A percentile compares a stretch with the other conserved stretches of the same genome.
Conservation (phyloP, 2,329 filamentous ascomycete genomes). For the Orbilia oligospora region DNA sequence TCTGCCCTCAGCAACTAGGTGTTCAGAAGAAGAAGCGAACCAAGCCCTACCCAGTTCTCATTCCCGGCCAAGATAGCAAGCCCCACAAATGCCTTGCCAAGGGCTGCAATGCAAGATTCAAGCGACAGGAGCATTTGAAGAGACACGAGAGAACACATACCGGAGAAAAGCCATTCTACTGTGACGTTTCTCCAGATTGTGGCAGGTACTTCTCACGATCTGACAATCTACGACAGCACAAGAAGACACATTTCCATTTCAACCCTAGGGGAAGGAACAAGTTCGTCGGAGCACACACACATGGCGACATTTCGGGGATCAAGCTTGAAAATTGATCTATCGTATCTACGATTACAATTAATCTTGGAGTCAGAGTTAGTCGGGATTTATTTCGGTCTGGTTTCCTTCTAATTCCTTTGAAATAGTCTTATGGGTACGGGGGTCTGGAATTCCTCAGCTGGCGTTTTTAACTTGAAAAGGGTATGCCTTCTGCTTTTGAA, state of each 20-base stretch:
- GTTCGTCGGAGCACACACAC: conserved; percentile 42
- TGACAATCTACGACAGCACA: conserved; percentile 63
- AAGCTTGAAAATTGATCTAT: conserved; percentile 27
- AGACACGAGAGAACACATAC: conserved; percentile 64
- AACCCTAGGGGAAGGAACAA: conserved; percentile 57
- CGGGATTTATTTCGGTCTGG: conserved; percentile 16
- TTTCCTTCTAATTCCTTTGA: conserved; percentile 9
- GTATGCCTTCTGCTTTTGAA: conserved; percentile 47
- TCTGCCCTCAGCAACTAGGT: conserved; percentile 33
- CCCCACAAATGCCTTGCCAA: conserved; percentile 60
- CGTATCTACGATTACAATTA: conserved; percentile 8
- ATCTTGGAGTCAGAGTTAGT: conserved; percentile 1
- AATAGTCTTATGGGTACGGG: conserved; percentile 36
- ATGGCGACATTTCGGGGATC: conserved; percentile 28
- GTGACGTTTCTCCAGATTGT: conserved; percentile 60
- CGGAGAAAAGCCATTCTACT: conserved; percentile 62
- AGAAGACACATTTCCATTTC: conserved; percentile 63
- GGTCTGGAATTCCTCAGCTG: conserved; percentile 60
- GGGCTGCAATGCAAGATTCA: conserved; percentile 61
- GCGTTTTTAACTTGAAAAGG: conserved; percentile 49
- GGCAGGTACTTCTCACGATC: conserved; percentile 62
- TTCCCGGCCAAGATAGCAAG: conserved; percentile 55
- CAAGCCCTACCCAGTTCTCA: conserved; percentile 41
- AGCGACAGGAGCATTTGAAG: conserved; percentile 63
- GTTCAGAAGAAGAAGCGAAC: conserved; percentile 49